Evolutionary conservation across 805 yeast species (phyloP), one percentile per base, ranked within the genome.

Genomic region (Yarrowia sp.): DNA sequence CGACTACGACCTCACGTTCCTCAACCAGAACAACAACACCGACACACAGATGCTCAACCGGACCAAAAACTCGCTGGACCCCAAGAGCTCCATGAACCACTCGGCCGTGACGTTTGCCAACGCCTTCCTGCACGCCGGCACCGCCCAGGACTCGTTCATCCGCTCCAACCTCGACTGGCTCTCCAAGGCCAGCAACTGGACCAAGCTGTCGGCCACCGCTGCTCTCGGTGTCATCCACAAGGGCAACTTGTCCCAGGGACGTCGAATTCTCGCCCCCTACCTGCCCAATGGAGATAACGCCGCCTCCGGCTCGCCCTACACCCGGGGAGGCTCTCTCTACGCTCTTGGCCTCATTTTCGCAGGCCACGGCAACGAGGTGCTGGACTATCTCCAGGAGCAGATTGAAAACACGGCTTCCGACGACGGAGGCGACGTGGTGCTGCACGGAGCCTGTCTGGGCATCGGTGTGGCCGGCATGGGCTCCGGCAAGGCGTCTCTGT

Each of bases 401-500:
- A 87, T 86, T 68, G 74, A 72, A 9, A 85, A 84, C 71, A 80
- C 85, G 42, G 77, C 75, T 60, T 71, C 75, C 46, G 67, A 64
- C 61, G 76, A 73, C 9, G 84, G 82, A 71, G 80, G 84, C 65
- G 75, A 75, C 68, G 92, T 92, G 46, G 84, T 92, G 72, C 83
- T 92, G 70, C 98, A 95, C 76, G 99, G 99, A 77, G 98, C 98
- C 9, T 89, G 95, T 71, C 84, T 95, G 64, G 99, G 99, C 74
- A 83, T 89, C 63, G 98, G 98, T 81, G 91, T 94, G 58, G 97
- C 99, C 8, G 98, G 96, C 39, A 92, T 95, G 98, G 97, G 94
- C 0, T 85, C 94, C 42, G 87, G 88, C 55, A 88, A 89, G 76
- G 86, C 82, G 69, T 83, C 85, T 55, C 84, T 92, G 52, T 92